A percentile compares a stretch with the other conserved stretches of the same genome.
Conservation (phyloP, 2,329 filamentous ascomycete species). For the Sporothrix brasiliensis region DNA sequence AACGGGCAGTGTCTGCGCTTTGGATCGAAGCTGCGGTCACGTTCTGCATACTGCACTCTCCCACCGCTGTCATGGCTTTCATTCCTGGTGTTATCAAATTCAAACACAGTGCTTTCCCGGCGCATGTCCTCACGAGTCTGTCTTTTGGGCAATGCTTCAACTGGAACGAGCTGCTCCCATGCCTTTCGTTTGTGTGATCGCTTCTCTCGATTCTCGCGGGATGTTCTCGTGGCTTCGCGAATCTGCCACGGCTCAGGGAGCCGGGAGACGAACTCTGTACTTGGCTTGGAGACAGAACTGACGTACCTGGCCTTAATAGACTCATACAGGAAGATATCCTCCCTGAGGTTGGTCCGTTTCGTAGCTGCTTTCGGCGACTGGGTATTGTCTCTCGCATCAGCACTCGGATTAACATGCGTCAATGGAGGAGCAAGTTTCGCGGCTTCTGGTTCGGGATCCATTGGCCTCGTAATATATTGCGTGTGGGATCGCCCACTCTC, state of each 20-base stretch:
- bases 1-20: not conserved
- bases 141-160: not conserved
- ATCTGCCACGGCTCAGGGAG: slow-evolving; percentile 25
- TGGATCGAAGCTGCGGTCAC: not conserved
- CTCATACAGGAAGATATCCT: slow-evolving; percentile 19
- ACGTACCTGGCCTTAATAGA: slow-evolving; percentile 21
- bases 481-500: not conserved
- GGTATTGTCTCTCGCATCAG: not conserved
- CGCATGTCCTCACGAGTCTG: not conserved
- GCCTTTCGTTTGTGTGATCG: slow-evolving; percentile 7
- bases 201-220: not conserved
- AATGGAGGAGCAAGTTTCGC: not conserved
- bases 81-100: not conserved
- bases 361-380: not conserved
- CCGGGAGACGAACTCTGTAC: not conserved
- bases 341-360: not conserved
- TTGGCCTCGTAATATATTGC: no score
- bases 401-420: not conserved
- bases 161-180: not conserved
- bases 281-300: not conserved
- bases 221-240: not conserved
- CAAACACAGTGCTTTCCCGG: not conserved
- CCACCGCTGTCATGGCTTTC: not conserved
- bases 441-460: not conserved
- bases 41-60: not conserved